These are phyloP conservation scores for Neoboletus magnificus DNA, from an alignment of 768 basidiomycete species.

Conservation along the genomic window DNA sequence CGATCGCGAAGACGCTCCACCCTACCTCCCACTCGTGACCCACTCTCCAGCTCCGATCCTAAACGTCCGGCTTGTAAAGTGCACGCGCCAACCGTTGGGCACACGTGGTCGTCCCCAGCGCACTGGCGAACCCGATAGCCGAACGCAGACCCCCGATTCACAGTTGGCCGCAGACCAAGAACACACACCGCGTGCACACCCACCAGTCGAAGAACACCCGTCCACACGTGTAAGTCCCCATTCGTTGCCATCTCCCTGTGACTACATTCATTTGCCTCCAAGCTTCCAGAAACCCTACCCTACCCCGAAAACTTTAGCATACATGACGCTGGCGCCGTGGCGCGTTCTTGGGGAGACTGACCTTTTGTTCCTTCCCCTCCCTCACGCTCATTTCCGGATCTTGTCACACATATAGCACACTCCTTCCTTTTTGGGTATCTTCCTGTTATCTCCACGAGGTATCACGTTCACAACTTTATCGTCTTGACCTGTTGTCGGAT, in stretches of 20 bases:
- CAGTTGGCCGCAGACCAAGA: neutral
- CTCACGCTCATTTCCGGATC: constrained; percentile 34
- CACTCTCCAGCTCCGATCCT: constrained; percentile 9
- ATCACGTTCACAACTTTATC: constrained; percentile 16
- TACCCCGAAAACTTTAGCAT: constrained; percentile 28
- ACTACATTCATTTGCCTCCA: neutral
- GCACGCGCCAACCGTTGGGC: constrained; percentile 1
- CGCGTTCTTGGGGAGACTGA: constrained; percentile 35
- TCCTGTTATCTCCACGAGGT: constrained; percentile 35
- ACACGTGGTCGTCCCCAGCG: constrained; percentile 25
- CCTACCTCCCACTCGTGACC: constrained; percentile 2
- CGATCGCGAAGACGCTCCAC: constrained; percentile 17
- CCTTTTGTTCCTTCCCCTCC: constrained; percentile 6
- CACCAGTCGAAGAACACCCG: constrained; percentile 2
- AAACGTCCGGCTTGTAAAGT: constrained; percentile 27
- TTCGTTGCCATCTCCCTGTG: neutral
- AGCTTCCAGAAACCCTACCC: constrained; percentile 17
- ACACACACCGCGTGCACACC: neutral
- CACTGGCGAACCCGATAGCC: constrained; percentile 10
- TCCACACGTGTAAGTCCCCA: constrained; percentile 14
- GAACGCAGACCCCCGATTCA: neutral
- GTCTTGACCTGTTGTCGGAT: constrained; percentile 27
- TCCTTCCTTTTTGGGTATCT: constrained; percentile 22
- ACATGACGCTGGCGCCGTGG: constrained; percentile 32
- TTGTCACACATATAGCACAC: constrained; percentile 17